Evolutionary conservation across 805 yeast genomes (phyloP).

Genomic region (Cyberlindnera saturnus): DNA sequence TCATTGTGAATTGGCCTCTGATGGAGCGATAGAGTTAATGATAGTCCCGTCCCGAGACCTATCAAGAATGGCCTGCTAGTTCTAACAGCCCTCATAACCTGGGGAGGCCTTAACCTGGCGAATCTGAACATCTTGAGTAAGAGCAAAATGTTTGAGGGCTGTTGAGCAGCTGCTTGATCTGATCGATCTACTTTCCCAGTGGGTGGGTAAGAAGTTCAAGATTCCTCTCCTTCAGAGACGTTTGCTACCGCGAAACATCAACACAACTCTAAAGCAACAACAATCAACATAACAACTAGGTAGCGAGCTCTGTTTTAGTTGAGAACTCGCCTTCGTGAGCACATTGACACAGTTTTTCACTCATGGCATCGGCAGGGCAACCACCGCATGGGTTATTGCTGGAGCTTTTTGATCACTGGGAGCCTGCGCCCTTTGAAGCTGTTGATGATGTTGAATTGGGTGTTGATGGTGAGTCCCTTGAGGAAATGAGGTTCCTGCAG

Average conservation of each 20-base stretch:
- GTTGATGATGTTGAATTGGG: background rate
- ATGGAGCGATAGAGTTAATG: background rate
- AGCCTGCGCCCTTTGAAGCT: background rate
- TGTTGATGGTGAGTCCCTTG: conserved; percentile 6
- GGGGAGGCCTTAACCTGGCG: background rate
- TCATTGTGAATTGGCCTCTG: conserved; percentile 5
- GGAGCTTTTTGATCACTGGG: too few species aligned
- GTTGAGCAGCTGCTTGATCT: too few species aligned
- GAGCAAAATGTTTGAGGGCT: too few species aligned
- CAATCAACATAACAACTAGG: too few species aligned
- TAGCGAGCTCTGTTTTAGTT: too few species aligned
- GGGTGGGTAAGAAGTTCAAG: background rate
- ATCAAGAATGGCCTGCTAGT: background rate
- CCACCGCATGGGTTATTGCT: too few species aligned
- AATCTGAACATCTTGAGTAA: background rate
- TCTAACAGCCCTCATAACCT: background rate
- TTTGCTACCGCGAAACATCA: background rate
- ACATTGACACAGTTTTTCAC: too few species aligned
- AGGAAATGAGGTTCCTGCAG: conserved; percentile 13
- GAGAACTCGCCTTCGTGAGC: too few species aligned
- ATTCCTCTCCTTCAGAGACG: background rate
- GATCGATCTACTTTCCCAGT: too few species aligned
- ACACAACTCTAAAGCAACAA: background rate
- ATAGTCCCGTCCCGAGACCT: background rate
- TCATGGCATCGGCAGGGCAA: too few species aligned